Evolutionary conservation across 352 stramenopile genomes (phyloP), one percentile per base, ranked within the genome.

Genomic region (Globisporangium nodosum): DNA sequence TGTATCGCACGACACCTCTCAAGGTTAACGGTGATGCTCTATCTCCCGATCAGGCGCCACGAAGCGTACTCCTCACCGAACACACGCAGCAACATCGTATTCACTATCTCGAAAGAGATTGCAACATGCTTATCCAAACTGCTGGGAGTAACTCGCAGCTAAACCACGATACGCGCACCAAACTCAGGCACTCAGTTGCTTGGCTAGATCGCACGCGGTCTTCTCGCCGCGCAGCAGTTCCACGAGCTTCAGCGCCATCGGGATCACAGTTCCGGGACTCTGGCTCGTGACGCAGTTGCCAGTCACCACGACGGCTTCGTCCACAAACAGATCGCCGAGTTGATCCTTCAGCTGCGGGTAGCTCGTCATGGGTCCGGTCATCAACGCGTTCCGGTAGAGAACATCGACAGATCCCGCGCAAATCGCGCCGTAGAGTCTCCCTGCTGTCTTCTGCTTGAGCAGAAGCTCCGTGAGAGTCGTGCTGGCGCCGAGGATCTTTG

Each of bases 251-350:
- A 92, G 42, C 6, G 67, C 78, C 74, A 87, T 76, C 11, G 60
- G 57, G 21, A 92, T 76, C 11, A 71, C 73, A 16, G 81, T 88
- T 5, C 54, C 81, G 18, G 79, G 79, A 9, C 77, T 75, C 61
- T 86, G 67, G 31, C 73, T 88, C 18, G 81, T 92, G 16, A 92
- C 68, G 59, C 79, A 89, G 37, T 88, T 87, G 42, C 67, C 76
- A 0, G 69, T 56, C 20, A 88, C 72, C 33, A 89, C 79, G 31
- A 91, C 68, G 24, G 63, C 57, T 18, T 87, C 68, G 16, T 78
- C 52, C 15, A 65, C 71, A 63, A 84, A 91, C 21, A 85, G 52
- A 30, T 76, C 75, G 5, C 71, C 76, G 18, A 87, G 49, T 43
- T 66, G 16, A 16, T 62, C 35, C 46, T 73, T 74, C 39, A 73